These are phyloP conservation scores for Mycena crocata DNA, from an alignment of 768 basidiomycete species.

Conservation along the genomic window DNA sequence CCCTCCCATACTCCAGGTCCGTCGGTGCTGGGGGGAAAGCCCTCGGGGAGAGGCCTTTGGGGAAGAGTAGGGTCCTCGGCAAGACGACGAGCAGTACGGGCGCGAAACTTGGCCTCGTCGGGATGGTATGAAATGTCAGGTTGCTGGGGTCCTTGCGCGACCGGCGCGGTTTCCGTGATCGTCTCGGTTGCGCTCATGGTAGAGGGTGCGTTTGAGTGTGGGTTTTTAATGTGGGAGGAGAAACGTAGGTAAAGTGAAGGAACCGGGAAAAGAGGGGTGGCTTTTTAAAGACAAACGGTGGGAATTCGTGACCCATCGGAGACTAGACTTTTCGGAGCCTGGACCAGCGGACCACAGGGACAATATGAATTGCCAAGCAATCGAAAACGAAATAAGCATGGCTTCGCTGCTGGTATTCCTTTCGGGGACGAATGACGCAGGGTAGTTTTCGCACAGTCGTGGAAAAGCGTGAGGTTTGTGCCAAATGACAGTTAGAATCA, in stretches of 20 bases:
- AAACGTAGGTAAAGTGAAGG: not conserved
- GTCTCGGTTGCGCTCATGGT: slow-evolving; percentile 30
- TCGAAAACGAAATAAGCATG: not conserved
- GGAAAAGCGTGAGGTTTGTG: slow-evolving; percentile 8
- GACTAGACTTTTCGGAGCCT: not conserved
- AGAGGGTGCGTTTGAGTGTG: not conserved
- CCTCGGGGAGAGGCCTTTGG: slow-evolving; percentile 47
- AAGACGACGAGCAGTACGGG: slow-evolving; percentile 51
- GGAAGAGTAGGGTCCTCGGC: slow-evolving; percentile 51
- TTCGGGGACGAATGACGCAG: not conserved
- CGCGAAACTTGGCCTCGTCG: slow-evolving; percentile 50
- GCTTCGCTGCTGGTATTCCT: too few species aligned
- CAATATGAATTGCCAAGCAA: slow-evolving; percentile 8
- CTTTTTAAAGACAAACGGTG: slow-evolving; percentile 5
- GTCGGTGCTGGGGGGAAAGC: slow-evolving; percentile 49
- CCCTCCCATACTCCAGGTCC: slow-evolving; percentile 61
- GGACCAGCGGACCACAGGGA: not conserved
- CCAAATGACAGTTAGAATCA: not conserved
- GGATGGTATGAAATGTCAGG: slow-evolving; percentile 60
- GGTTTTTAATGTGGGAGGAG: not conserved
- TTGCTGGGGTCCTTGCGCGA: slow-evolving; percentile 48
- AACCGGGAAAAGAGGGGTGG: not conserved
- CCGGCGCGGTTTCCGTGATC: slow-evolving; percentile 23
- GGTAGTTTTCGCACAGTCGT: slow-evolving; percentile 24
- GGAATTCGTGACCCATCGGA: slow-evolving; percentile 6